Evolutionary conservation across 1,139 yeast genomes (phyloP).

Genomic region (Suhomyces wounanorum): DNA sequence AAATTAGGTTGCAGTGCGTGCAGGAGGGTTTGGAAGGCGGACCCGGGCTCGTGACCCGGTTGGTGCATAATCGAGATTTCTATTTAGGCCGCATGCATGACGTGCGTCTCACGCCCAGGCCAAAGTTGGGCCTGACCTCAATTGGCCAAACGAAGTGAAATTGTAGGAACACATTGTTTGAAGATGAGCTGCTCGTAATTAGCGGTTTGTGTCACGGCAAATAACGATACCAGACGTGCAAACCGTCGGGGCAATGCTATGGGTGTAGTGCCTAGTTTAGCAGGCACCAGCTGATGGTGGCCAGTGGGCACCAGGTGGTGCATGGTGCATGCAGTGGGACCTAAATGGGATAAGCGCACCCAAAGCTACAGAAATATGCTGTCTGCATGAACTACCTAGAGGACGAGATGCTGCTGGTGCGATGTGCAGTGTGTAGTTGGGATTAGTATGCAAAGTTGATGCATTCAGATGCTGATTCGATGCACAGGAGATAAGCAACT

Average conservation of each 20-base stretch:
- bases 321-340: neutral
- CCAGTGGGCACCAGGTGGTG: neutral
- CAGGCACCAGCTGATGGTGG: neutral
- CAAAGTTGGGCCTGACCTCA: neutral
- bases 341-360: neutral
- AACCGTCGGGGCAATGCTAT: neutral
- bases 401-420: neutral
- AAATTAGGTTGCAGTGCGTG: neutral
- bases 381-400: too few species aligned
- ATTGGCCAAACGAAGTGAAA: neutral
- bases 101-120: neutral
- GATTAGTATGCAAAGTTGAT: neutral
- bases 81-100: neutral
- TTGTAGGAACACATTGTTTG: neutral
- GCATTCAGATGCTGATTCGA: neutral
- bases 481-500: neutral
- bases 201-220: neutral
- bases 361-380: neutral
- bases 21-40: neutral
- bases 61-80: neutral
- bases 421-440: neutral
- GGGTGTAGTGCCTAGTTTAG: neutral
- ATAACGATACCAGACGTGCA: too few species aligned
- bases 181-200: neutral
- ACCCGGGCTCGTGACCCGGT: neutral